Evolutionary conservation across 1,139 yeast genomes (phyloP), one percentile per base, ranked within the genome.

Genomic region (Sugiyamaella novakii): DNA sequence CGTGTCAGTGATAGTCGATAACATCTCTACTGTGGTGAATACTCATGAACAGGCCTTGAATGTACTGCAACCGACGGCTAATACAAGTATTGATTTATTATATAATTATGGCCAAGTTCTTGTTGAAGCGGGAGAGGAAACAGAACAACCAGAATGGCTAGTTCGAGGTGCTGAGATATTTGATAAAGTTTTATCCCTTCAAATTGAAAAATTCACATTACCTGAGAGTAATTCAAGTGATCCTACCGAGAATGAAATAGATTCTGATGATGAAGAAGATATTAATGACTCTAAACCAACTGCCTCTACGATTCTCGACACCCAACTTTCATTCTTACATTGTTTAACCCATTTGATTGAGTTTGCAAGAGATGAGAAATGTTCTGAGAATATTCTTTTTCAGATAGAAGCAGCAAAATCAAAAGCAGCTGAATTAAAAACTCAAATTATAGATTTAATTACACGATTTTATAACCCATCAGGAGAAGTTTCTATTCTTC

Each of bases 51-150:
- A 51, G 25, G 60, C 34, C 35, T 54, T 30, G 27, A 25, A 10
- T 37, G 45, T 41, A 14, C n/a, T 6, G 25, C 34, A 15, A 14
- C 35, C 42, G 45, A 12, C 49, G 37, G 30, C 18, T 33, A 49
- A 31, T 11, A 51, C 25, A 8, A 41, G 36, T 8, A 35, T 56
- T 18, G 67, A 63, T 46, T 51, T 60, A 47, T 44, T 58, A 36
- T 62, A 58, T 50, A 63, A 63, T 34, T 59, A 55, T 49, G 66
- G 58, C 0, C 67, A 62, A 52, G 63, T 59, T 2, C 47, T 61
- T 35, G 53, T 54, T 3, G 65, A 62, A 28, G 54, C 55, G 1
- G 66, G 63, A 4, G 66, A 62, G 36, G 64, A 61, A 28, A 27
- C 35, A 3, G 61, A 59, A 14, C 45, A 52, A 14, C 31, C 47